Conservation (phyloP, 2,329 filamentous ascomycete genomes). For the Colletotrichum sp. region DNA sequence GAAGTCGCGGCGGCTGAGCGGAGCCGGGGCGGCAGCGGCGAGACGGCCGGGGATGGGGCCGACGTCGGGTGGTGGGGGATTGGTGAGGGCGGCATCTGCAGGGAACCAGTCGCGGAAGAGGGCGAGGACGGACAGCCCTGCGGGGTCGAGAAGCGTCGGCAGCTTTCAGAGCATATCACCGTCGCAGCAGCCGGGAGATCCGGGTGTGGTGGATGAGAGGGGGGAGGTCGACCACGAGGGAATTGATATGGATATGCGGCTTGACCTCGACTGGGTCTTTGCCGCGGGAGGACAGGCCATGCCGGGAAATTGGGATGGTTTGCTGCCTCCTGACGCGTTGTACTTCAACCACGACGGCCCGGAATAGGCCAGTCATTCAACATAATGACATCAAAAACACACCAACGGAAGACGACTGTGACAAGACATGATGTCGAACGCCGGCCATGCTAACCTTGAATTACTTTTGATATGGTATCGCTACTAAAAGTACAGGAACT, state of each 20-base stretch:
- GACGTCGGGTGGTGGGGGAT: background rate
- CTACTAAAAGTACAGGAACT: background rate
- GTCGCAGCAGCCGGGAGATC: background rate
- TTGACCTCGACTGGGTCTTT: slow-evolving; percentile 14
- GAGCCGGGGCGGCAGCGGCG: background rate
- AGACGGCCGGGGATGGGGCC: background rate
- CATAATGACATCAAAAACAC: background rate
- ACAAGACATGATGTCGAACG: background rate
- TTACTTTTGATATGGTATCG: background rate
- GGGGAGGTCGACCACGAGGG: background rate
- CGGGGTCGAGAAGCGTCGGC: background rate
- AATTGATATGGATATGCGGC: slow-evolving; percentile 2
- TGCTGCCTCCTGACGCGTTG: background rate
- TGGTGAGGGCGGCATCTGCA: background rate
- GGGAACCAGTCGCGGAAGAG: background rate
- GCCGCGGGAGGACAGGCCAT: background rate
- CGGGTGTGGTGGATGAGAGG: background rate
- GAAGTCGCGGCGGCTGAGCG: background rate
- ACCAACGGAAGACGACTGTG: background rate
- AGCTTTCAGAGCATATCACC: background rate
- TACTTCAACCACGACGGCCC: background rate
- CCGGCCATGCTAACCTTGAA: background rate
- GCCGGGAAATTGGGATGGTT: background rate
- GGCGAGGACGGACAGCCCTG: background rate
- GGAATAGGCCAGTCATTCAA: background rate